Evolutionary conservation across 225 moss, liverwort and hornwort genomes (phyloP).

Genomic region (Sphagnum tenellum): DNA sequence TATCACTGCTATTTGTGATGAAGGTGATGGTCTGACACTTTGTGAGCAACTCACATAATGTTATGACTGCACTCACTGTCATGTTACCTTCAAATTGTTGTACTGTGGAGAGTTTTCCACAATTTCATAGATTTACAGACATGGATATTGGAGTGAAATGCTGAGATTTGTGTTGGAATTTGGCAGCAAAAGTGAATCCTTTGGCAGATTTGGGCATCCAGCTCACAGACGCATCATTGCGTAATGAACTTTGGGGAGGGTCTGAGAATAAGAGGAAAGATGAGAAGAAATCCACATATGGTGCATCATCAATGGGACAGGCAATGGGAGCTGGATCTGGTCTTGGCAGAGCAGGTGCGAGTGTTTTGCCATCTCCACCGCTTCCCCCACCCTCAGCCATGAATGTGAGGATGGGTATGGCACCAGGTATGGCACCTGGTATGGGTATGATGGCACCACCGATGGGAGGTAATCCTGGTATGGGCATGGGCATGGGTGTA

Average conservation of each 20-base stretch:
- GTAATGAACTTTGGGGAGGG: conserved; percentile 50
- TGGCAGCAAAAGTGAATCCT: conserved; percentile 83
- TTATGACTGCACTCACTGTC: too few relatives aligned
- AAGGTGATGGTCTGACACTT: too few relatives aligned
- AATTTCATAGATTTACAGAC: too few relatives aligned
- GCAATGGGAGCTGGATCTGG: conserved; percentile 95
- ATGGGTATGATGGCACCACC: conserved; percentile 34
- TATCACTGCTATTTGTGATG: too few relatives aligned
- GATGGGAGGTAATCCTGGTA: conserved; percentile 48
- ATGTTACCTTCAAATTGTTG: too few relatives aligned
- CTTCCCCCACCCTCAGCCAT: conserved; percentile 25
- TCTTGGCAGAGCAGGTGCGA: conserved; percentile 65
- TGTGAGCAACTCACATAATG: too few relatives aligned
- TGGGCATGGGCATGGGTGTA: conserved; percentile 47
- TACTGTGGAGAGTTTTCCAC: too few relatives aligned
- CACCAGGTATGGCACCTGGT: conserved; percentile 34
- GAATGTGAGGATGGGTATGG: conserved; percentile 2
- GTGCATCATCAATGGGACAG: conserved; percentile 52
- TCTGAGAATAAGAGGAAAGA: conserved; percentile 59
- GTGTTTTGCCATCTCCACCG: conserved; percentile 42
- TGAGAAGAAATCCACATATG: conserved; percentile 49
- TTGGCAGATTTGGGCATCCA: conserved; percentile 93
- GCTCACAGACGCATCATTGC: conserved; percentile 72
- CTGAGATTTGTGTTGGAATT: conserved; percentile 4
- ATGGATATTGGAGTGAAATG: too few relatives aligned